Base-by-base conservation (phyloP, 495 filamentous ascomycete genomes). In the Hypoxylon fragiforme region DNA sequence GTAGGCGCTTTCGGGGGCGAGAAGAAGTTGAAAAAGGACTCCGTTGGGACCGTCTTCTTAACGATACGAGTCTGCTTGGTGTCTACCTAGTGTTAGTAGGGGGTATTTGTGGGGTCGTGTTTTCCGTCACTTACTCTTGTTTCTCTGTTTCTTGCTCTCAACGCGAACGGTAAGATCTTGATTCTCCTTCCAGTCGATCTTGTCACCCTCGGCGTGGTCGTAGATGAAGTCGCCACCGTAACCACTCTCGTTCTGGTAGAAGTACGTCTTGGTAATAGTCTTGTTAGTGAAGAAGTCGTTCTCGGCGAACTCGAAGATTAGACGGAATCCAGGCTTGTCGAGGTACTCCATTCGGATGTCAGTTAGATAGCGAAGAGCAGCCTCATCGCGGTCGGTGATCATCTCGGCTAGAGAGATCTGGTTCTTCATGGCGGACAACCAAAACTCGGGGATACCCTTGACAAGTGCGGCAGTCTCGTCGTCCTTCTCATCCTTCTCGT, bases 1-100 rank as follows among this genome's bases (percentile, higher is more conserved):
- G 75, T 78, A 3, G 92, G 95, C 42, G 90, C 86, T 73, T 90
- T 89, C 2, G 95, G 95, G 4, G 94, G 95, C 26, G 88, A 88
- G 80, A 99, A 98, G 84, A 99, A 99, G 81, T 97, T 97, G 85
- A 99, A 99, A 81, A 99, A 99, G 7, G 92, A 97, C 70, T 96
- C 94, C 30, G 91, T 96, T 2, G 95, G 95, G 32, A 97, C 92
- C 12, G 91, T 96, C 78, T 96, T 96, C 85, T 97, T 97, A 57
- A 99, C 90, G 60, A 99, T 85, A 54, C 95, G 90, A 52, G 94
- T 97, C 72, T 99, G 95, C 81, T 97, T 97, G 39, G 95, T 99
- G 75, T 91, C 94, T 98, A 54, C 21, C 44, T 46, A 36, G 14
- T 4, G 55, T 58, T 44, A 56, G 63, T 76, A 65, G 78, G 68